Evolutionary conservation across 768 basidiomycete species (phyloP), one percentile per base, ranked within the genome.

Genomic region (Hygrocybe punicea): DNA sequence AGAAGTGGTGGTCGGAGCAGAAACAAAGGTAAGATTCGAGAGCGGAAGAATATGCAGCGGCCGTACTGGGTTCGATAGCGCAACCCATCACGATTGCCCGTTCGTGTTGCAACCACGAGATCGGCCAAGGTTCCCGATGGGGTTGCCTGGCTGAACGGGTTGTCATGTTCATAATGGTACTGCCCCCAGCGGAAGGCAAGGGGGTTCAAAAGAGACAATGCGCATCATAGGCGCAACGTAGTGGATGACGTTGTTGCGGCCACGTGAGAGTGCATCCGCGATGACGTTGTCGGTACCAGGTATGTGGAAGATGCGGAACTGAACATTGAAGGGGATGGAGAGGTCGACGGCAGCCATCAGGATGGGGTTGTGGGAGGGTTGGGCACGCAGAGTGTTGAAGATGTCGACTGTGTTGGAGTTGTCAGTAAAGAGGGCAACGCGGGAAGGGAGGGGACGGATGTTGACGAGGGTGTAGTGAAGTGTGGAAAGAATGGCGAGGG

Each of bases 11-110:
- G 0, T 58, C 1, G 0, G 56, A 24, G 37, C 67, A 65, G 59
- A 79, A 78, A 0, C 64, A 59, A 9, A 77, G 23, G 44, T 78
- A 79, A 2, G 72, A 77, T 23, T 75, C 68, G 21, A 76, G 56
- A 6, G 70, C 67, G 0, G 73, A 75, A 0, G 63, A 51, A 59
- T 78, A 78, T 0, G 65, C 53, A 1, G 19, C 1, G 0, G 16
- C 4, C 0, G 72, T 69, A 3, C 64, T 64, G 0, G 11, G 14
- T 16, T 73, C 68, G 17, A 78, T 56, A 0, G 71, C 58, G 17
- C 61, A 24, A 3, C 72, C 73, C 10, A 76, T 63, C 1, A 71
- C 73, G 24, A 73, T 63, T 2, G 69, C 60, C 7, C 71, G 66
- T 57, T 72, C 69, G 16, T 56, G 68, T 1, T 66, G 9, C 0